phyloP scores from a whole-genome alignment of 192 early-diverging fungal genomes.

The Coemansia sp. region DNA sequence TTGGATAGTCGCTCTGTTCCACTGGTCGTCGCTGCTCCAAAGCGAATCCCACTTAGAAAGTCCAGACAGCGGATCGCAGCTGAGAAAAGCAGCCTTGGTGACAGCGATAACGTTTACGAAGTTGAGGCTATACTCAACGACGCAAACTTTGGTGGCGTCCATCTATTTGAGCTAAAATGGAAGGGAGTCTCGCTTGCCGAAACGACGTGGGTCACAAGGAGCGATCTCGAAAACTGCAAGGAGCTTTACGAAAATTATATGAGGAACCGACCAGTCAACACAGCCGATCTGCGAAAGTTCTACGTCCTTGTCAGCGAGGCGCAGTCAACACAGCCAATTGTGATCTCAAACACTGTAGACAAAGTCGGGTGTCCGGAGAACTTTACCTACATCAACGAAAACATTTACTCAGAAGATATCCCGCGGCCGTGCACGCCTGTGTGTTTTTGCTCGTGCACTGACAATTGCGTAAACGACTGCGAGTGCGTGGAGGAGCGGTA shows the following conservation, averaged over 20 bases:
- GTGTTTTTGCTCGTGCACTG: slow-evolving; percentile 33
- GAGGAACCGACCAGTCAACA: slow-evolving; percentile 5
- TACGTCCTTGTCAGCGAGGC: slow-evolving; percentile 21
- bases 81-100: background rate
- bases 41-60: too few relatives aligned
- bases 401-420: slow-evolving; percentile 35
- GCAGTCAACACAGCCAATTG: slow-evolving; percentile 16
- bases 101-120: background rate
- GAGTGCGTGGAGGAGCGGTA: slow-evolving; percentile 18
- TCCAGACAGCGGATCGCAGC: too few relatives aligned
- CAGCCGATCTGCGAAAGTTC: slow-evolving; percentile 35
- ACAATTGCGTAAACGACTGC: slow-evolving; percentile 17
- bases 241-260: background rate
- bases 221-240: slow-evolving; percentile 10
- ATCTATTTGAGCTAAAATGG: slow-evolving; percentile 29
- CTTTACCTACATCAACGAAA: slow-evolving; percentile 43
- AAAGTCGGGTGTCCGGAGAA: slow-evolving; percentile 20
- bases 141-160: slow-evolving; percentile 12
- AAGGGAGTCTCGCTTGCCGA: slow-evolving; percentile 11
- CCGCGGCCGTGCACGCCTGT: slow-evolving; percentile 41
- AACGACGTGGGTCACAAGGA: slow-evolving; percentile 21
- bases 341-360: slow-evolving; percentile 43
- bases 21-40: too few relatives aligned
- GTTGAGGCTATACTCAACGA: slow-evolving; percentile 30
- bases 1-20: too few relatives aligned